Evolutionary conservation across 441 rosid species (phyloP), one percentile per base, ranked within the genome.

Genomic region (Flueggea neowawraea): DNA sequence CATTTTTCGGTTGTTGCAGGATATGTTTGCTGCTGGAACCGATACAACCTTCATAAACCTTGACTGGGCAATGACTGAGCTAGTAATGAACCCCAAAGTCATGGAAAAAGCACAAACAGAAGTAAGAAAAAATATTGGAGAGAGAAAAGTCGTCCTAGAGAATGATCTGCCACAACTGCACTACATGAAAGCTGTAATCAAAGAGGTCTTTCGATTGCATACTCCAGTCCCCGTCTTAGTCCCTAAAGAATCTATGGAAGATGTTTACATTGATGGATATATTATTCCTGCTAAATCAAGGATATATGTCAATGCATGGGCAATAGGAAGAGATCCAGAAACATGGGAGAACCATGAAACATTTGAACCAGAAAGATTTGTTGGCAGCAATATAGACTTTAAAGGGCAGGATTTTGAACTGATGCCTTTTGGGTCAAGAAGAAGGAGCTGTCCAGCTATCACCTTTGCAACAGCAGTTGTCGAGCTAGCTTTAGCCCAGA

Each of bases 61-160:
- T 28, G 85, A 78, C 57, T 89, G 96, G 96, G 78, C 78, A 48
- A 86, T 89, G 87, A 81, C 87, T 63, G 86, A 84, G 71, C 82
- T 84, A 39, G 64, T 68, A 16, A 73, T 68, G 76, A 82, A 81
- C 55, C 89, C 78, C 1, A 33, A 39, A 54, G 77, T 62, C 43
- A 74, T 86, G 81, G 70, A 52, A 53, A 84, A 70, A 65, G 84
- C 78, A 33, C 90, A 84, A 75, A 80, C 75, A 0, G 86, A 86
- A 67, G 72, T 84, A 14, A 58, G 78, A 45, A 62, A 70, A 17
- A 12, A 71, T 22, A 57, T 78, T 3, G 84, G 84, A 48, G 67
- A 76, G 45, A 74, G 78, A 66, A 59, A 51, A 68, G 47, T 64
- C 15, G 84, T 82, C 51, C 60, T 56, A 66, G 82, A 84, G 65